Evolutionary conservation across 2,329 filamentous ascomycete genomes (phyloP).

Genomic region (Beauveria asiatica): DNA sequence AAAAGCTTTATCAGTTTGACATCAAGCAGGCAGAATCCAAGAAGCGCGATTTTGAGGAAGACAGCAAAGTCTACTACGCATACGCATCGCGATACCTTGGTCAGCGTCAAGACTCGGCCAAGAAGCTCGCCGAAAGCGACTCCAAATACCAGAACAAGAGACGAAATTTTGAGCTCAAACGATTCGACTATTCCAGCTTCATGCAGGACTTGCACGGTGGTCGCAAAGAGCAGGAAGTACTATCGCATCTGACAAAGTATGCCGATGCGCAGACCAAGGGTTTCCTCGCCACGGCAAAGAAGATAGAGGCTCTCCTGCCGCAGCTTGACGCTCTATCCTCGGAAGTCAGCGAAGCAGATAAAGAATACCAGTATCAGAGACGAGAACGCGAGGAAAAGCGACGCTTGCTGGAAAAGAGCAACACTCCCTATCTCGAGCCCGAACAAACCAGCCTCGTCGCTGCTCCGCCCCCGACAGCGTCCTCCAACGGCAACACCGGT

Average conservation of each 20-base stretch:
- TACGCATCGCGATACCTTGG: conserved; percentile 95
- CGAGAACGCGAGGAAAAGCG: conserved; percentile 96
- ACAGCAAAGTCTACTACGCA: conserved; percentile 96
- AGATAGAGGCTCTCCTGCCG: conserved; percentile 76
- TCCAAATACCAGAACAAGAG: conserved; percentile 93
- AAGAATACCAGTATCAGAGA: conserved; percentile 90
- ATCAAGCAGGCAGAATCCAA: conserved; percentile 97
- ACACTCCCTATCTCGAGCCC: conserved; percentile 61
- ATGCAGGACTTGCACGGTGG: conserved; percentile 99
- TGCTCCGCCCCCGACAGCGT: conserved; percentile 22
- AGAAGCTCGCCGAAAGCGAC: conserved; percentile 91
- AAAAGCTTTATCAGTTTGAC: conserved; percentile 84
- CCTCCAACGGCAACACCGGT: conserved; percentile 36
- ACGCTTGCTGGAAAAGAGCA: conserved; percentile 80
- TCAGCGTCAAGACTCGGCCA: conserved; percentile 88
- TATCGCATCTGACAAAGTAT: conserved; percentile 90
- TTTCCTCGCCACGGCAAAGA: conserved; percentile 77
- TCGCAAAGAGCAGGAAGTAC: conserved; percentile 93
- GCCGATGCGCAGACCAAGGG: conserved; percentile 81
- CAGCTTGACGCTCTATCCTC: conserved; percentile 80
- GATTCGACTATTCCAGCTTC: conserved; percentile 97
- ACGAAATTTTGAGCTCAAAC: conserved; percentile 90
- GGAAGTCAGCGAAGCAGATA: conserved; percentile 89
- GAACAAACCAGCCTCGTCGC: conserved; percentile 44
- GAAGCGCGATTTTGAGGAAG: conserved; percentile 96